Base-by-base conservation (phyloP, 306 rosid genomes). In the Inga laurina region DNA sequence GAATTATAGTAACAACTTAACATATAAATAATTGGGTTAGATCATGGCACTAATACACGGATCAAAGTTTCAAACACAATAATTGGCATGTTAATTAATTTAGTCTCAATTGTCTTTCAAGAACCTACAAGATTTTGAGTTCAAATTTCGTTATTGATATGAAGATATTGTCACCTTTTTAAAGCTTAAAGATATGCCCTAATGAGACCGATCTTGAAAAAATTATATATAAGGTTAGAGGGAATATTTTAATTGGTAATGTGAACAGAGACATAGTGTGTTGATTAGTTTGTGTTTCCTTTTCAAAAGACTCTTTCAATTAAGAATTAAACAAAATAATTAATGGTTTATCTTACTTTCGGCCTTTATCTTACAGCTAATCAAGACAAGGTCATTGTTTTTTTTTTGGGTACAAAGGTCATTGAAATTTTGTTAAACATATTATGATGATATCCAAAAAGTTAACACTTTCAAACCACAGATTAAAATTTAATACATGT, bases 401-500 rank as follows among this genome's bases (percentile, higher is more conserved):
- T 67, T 80, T 65, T 39, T 39, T 39, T 6, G 5, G 6, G 43
- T 39, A 39, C 41, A 0, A 54, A 19, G n/a, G 22, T 54, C 3
- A 59, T 59, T 9, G 1, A 19, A 3, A 14, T 51, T 52, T 52
- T 18, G 59, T 18, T 16, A 74, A 77, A 68, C 72, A 65, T 76
- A 74, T 81, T 67, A 70, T 77, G 83, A 88, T 78, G 80, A 82
- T 78, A 84, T 68, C 61, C 76, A 49, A 77, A 16, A 62, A 62
- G 14, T 77, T 79, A 85, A 75, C 81, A 83, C 87, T 37, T 83
- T 74, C 62, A 48, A 48, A 48, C 0, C 16, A 10, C 19, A 48
- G 54, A 48, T 48, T 48, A 11, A 3, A 11, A 48, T 52, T 4
- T 52, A 52, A 52, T 52, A 52, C 56, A 52, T 52, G 4, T 52